phyloP scores from a whole-genome alignment of 179 eudicot genomes.

The Amaranthus tricolor region DNA sequence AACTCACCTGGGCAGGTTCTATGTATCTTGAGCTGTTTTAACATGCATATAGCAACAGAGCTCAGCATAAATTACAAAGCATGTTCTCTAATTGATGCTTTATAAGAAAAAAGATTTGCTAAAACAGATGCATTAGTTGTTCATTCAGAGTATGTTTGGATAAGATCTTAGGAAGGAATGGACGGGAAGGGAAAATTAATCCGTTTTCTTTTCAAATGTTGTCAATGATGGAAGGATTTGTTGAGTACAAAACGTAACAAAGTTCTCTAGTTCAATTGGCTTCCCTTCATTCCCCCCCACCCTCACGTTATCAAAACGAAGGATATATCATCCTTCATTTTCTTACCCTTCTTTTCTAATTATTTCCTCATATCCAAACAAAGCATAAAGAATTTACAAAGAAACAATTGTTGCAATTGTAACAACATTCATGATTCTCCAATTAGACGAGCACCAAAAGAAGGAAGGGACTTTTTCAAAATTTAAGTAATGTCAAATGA shows the following conservation, averaged over 20 bases:
- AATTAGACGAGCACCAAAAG: too few species aligned
- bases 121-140: not conserved
- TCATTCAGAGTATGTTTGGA: too few species aligned
- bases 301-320: not conserved
- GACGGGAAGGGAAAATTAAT: too few species aligned
- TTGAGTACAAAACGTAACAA: too few species aligned
- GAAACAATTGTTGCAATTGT: too few species aligned
- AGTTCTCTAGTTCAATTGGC: not conserved
- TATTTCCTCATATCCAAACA: not conserved
- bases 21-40: slow-evolving; percentile 74
- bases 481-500: too few species aligned
- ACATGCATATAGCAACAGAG: not conserved
- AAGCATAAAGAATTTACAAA: too few species aligned
- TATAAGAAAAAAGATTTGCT: not conserved
- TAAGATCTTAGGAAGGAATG: too few species aligned
- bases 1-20: slow-evolving; percentile 66
- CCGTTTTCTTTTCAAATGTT: not conserved
- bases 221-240: not conserved
- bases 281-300: not conserved
- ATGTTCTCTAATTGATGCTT: not conserved
- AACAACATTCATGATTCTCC: too few species aligned
- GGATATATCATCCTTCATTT: not conserved
- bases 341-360: not conserved
- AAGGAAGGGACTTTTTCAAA: too few species aligned
- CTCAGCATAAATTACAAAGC: not conserved